Percentiles rank a stretch among this genome's conserved stretches.
phyloP scores from a whole-genome alignment of 768 basidiomycete genomes.

The Leccinellum albellum region DNA sequence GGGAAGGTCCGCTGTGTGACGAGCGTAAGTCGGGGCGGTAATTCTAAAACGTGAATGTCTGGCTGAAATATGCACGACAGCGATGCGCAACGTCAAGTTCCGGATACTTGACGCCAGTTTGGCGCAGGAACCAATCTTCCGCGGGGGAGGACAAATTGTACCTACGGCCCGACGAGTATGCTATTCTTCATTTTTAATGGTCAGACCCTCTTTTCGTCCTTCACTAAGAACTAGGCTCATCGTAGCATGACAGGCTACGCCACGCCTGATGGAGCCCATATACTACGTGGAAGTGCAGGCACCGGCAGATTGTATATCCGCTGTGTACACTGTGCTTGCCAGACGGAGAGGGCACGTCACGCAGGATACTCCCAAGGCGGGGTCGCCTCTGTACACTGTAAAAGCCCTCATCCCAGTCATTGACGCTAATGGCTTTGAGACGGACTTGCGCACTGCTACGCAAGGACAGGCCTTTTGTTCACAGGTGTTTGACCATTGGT shows the following conservation, averaged over 20 bases:
- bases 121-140: conserved; percentile 94
- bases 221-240: neutral
- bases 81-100: conserved; percentile 99
- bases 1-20: conserved; percentile 96
- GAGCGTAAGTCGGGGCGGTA: conserved; percentile 73
- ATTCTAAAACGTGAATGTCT: neutral
- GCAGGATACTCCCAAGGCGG: conserved; percentile 96
- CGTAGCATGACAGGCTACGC: conserved; percentile 67
- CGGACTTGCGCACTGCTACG: conserved; percentile 93
- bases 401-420: conserved; percentile 98
- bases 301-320: conserved; percentile 97
- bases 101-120: conserved; percentile 88
- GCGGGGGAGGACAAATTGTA: conserved; percentile 97
- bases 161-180: conserved; percentile 98
- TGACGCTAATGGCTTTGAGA: conserved; percentile 98
- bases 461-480: conserved; percentile 99
- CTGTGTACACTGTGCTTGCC: conserved; percentile 98
- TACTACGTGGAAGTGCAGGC: conserved; percentile 99
- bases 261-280: conserved; percentile 93
- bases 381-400: conserved; percentile 95
- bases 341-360: conserved; percentile 98
- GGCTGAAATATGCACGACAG: conserved; percentile 38
- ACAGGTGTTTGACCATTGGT: conserved; percentile 98
- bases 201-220: conserved; percentile 36
- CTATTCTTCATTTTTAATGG: conserved; percentile 98